Evolutionary conservation across 441 rosid genomes (phyloP).

Genomic region (Erodium trifolium): DNA sequence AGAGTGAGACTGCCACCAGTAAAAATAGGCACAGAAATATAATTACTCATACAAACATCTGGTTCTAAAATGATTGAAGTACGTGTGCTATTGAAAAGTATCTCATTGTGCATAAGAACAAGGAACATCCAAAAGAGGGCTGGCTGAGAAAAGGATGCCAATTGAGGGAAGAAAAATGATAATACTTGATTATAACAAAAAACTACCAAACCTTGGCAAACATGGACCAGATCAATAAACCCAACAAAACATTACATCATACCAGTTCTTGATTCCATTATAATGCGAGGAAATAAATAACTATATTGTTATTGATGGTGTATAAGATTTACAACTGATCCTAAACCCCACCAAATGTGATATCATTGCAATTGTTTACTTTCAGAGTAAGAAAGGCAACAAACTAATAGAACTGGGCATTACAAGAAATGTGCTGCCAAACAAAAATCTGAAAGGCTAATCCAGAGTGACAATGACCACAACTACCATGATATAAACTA

Average conservation of each 20-base stretch:
- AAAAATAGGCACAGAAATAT: too few relatives aligned
- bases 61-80: too few relatives aligned
- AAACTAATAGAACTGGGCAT: neutral
- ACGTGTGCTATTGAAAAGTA: too few relatives aligned
- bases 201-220: too few relatives aligned
- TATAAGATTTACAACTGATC: neutral
- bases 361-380: neutral
- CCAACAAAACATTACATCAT: neutral
- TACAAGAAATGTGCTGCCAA: neutral
- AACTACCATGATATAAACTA: neutral
- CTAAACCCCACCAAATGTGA: neutral
- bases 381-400: neutral
- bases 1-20: too few relatives aligned
- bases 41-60: too few relatives aligned
- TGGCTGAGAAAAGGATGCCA: too few relatives aligned
- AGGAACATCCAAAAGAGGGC: too few relatives aligned
- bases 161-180: too few relatives aligned
- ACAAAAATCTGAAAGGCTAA: constrained; percentile 2
- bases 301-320: neutral
- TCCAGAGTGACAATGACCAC: neutral
- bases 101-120: too few relatives aligned
- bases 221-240: neutral
- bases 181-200: too few relatives aligned
- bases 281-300: neutral
- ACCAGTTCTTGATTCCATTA: neutral